Conservation (phyloP, 331 rosid species). For the Saraca asoca region DNA sequence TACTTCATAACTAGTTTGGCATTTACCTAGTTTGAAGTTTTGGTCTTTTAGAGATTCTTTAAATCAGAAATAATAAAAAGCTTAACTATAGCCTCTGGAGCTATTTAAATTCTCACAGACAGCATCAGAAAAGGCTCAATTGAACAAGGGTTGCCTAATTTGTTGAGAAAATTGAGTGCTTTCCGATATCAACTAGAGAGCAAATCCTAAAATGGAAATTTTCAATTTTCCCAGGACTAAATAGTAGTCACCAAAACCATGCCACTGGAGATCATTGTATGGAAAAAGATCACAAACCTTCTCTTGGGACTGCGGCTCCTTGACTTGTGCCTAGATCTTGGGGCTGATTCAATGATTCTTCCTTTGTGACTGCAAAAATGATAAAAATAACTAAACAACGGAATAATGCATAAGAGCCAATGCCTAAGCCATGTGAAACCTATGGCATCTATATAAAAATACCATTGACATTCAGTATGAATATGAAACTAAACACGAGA, state of each 20-base stretch:
- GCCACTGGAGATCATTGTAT: not conserved
- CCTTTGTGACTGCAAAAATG: slow-evolving; percentile 69
- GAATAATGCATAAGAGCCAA: slow-evolving; percentile 2
- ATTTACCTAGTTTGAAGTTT: too few relatives aligned
- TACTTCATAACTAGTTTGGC: too few relatives aligned
- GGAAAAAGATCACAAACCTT: slow-evolving; percentile 45
- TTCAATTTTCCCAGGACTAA: not conserved
- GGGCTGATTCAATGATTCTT: slow-evolving; percentile 59
- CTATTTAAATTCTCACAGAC: too few relatives aligned
- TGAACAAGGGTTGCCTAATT: not conserved
- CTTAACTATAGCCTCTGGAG: too few relatives aligned
- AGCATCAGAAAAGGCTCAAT: too few relatives aligned
- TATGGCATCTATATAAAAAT: not conserved
- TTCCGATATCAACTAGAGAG: not conserved
- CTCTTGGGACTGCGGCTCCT: slow-evolving; percentile 83
- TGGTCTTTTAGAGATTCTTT: too few relatives aligned
- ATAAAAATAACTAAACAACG: slow-evolving; percentile 21
- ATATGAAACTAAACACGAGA: not conserved
- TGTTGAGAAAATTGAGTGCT: not conserved
- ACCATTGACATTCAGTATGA: not conserved
- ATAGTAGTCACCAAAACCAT: not conserved
- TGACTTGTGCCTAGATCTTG: slow-evolving; percentile 56
- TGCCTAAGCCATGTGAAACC: not conserved
- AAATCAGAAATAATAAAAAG: too few relatives aligned
- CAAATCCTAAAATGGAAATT: not conserved